Conservation (phyloP, 176 grass and related monocot species). For the Canna indica region DNA sequence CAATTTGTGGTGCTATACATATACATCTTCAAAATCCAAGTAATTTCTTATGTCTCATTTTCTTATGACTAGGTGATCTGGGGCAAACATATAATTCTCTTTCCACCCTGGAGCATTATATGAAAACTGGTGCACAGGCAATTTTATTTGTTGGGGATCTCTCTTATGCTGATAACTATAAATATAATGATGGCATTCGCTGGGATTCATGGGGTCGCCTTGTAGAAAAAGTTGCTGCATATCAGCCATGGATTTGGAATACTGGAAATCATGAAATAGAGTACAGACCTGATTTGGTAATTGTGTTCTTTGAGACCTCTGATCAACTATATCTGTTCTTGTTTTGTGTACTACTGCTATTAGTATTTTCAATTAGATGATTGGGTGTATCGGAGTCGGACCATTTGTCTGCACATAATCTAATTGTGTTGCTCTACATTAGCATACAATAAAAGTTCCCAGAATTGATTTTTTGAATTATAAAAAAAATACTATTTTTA, state of each 20-base stretch:
- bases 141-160: conserved; percentile 85
- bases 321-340: too few relatives aligned
- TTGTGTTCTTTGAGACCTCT: not conserved
- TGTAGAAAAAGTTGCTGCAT: conserved; percentile 65
- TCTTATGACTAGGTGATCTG: conserved; percentile 54
- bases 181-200: conserved; percentile 71
- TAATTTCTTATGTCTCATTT: conserved; percentile 7
- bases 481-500: too few relatives aligned
- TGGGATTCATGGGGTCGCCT: conserved; percentile 90
- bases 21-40: not conserved
- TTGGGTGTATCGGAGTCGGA: too few relatives aligned
- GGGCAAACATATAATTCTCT: conserved; percentile 97
- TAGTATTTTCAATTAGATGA: too few relatives aligned
- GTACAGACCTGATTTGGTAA: conserved; percentile 88
- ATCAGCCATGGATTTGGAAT: conserved; percentile 88
- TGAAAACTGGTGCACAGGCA: conserved; percentile 54
- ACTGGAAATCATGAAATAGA: conserved; percentile 98
- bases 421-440: too few relatives aligned
- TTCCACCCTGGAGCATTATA: conserved; percentile 88
- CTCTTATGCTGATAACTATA: conserved; percentile 87
- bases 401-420: too few relatives aligned
- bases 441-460: too few relatives aligned
- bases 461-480: too few relatives aligned
- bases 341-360: not conserved
- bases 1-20: too few relatives aligned